These are phyloP conservation scores for Pythium apleroticum DNA, from an alignment of 352 stramenopile genomes.

Conservation along the genomic window DNA sequence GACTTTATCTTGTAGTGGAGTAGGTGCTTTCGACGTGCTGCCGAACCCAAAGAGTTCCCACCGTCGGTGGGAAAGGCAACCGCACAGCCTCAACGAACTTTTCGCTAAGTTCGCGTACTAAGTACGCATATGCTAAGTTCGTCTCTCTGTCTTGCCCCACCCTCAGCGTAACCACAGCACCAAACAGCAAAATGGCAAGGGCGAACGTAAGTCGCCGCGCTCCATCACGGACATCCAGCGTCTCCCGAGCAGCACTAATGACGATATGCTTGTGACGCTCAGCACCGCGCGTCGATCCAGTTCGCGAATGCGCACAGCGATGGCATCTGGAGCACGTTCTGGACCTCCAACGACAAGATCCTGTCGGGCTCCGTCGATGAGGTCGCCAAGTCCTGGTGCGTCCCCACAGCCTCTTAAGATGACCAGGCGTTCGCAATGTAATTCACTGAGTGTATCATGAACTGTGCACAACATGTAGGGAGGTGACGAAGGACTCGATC, in stretches of 20 bases:
- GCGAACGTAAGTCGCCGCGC: constrained; percentile 25
- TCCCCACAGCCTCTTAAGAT: not conserved
- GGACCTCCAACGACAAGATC: constrained; percentile 87
- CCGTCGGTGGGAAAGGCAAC: too few species aligned
- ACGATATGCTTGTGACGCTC: not conserved
- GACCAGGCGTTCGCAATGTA: not conserved
- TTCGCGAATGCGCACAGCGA: constrained; percentile 85
- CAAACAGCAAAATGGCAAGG: constrained; percentile 26
- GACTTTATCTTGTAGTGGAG: too few species aligned
- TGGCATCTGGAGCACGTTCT: constrained; percentile 88
- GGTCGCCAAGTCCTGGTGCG: constrained; percentile 81
- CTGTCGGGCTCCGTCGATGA: constrained; percentile 87
- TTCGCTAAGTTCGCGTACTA: too few species aligned
- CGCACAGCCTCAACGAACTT: too few species aligned
- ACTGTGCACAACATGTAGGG: too few species aligned
- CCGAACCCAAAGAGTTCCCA: too few species aligned
- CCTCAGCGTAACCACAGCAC: not conserved
- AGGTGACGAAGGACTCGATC: constrained; percentile 66
- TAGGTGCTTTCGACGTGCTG: too few species aligned
- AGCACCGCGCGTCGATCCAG: constrained; percentile 83
- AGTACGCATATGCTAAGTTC: not conserved
- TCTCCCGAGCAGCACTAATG: not conserved
- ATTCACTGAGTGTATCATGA: not conserved
- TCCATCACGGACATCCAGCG: not conserved
- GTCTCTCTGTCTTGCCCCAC: not conserved